phyloP scores from a whole-genome alignment of 1,139 yeast species.

The Pneumocystis wakefieldiae region DNA sequence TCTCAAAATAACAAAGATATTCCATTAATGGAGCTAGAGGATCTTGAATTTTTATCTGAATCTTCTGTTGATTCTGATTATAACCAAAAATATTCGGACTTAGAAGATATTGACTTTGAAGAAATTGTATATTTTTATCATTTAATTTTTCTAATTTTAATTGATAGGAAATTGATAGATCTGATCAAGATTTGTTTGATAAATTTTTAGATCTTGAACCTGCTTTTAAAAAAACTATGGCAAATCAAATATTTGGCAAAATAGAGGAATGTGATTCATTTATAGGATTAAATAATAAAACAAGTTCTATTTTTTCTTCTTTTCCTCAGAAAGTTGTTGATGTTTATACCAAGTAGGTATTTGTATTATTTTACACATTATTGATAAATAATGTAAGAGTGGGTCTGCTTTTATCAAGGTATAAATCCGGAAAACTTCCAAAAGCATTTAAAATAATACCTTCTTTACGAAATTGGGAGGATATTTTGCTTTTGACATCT shows the following conservation, averaged over 20 bases:
- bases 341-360: slow-evolving; percentile 53
- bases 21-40: slow-evolving; percentile 3
- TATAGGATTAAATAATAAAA: slow-evolving; percentile 19
- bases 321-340: slow-evolving; percentile 92
- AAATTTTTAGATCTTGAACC: slow-evolving; percentile 27
- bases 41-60: neutral
- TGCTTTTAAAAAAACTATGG: slow-evolving; percentile 61
- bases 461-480: slow-evolving; percentile 86
- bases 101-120: neutral
- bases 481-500: slow-evolving; percentile 76
- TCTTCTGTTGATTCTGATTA: neutral
- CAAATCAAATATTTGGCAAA: slow-evolving; percentile 83
- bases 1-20: neutral
- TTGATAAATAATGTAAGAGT: slow-evolving; percentile 26
- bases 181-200: slow-evolving; percentile 29
- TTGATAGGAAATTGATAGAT: slow-evolving; percentile 31
- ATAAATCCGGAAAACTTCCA: slow-evolving; percentile 91
- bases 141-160: neutral
- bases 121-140: neutral
- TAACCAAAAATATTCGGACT: neutral
- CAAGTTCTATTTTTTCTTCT: slow-evolving; percentile 33
- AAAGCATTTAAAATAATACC: slow-evolving; percentile 91
- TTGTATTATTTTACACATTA: neutral
- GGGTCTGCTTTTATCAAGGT: slow-evolving; percentile 74
- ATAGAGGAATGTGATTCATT: slow-evolving; percentile 53